Base-by-base conservation (phyloP, 139 green algal species). In the Closterium sp. region DNA sequence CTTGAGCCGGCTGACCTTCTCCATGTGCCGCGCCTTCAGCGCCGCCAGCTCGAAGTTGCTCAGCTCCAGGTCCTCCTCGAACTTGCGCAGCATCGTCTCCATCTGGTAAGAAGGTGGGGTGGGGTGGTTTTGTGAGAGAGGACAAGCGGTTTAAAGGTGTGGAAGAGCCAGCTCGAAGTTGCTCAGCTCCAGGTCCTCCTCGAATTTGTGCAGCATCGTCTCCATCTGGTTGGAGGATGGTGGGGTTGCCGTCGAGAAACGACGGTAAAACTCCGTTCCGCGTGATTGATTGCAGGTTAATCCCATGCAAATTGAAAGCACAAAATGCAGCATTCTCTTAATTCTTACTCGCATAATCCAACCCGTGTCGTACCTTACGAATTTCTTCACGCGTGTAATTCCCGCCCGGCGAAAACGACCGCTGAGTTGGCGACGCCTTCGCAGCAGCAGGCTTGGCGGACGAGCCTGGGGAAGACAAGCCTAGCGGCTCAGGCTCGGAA, bases 1-100 rank as follows among this genome's bases (percentile, higher is more conserved):
- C 28, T 87, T 28, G 19, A 87, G 85, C 28, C 85, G 85, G 21
- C 85, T 24, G 21, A 87, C 85, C 85, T 87, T 87, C 85, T 87
- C 85, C 85, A 87, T 87, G 85, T 87, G 85, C 28, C 85, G 85
- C 85, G 85, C 85, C 28, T 29, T 87, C 28, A 87, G 85, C 85
- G n/a, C 28, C 85, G 85, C 85, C 85, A 87, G n/a, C 85, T 87
- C 85, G 28, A 87, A 87, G 85, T 87, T 87, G 0, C 28, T 87
- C 85, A 32, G 22, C 85, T 87, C 85, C 21, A 87, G 85, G 9
- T 87, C 85, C 85, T 87, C 85, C 85, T 87, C 85, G 28, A 87
- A 32, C 28, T 30, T 21, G 28, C 1, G n/a, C 85, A 87, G 13
- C 85, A 32, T 87, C 28, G 85, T 31, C n/a, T 87, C 85, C 85